phyloP scores from a whole-genome alignment of 352 stramenopile species.

The Bremia lactucae region DNA sequence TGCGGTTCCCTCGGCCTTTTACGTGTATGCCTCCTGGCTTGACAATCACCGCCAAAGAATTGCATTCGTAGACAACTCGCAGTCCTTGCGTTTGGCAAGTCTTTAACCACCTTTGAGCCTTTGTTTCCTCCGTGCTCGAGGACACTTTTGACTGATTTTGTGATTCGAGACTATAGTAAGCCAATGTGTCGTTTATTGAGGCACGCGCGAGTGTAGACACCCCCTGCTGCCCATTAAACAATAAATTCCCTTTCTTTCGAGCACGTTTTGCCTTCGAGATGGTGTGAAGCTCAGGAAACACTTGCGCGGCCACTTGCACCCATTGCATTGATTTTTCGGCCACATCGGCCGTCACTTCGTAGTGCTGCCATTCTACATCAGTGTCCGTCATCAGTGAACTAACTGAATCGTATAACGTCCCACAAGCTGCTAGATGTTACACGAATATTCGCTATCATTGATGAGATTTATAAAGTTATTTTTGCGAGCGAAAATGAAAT shows the following conservation, averaged over 20 bases:
- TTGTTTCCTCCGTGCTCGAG: not conserved
- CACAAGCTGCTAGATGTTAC: no score
- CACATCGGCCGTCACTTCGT: conserved; percentile 12
- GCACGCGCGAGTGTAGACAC: conserved; percentile 25
- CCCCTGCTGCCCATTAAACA: conserved; percentile 30
- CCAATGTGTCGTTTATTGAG: conserved; percentile 22
- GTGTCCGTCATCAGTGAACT: no score
- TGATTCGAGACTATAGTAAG: conserved; percentile 14
- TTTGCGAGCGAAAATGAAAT: no score
- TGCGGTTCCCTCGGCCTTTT: conserved; percentile 40
- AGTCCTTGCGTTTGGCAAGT: conserved; percentile 42
- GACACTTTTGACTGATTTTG: not conserved
- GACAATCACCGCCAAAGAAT: conserved; percentile 34
- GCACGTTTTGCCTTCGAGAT: conserved; percentile 61
- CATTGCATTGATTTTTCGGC: conserved; percentile 17
- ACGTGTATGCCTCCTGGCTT: conserved; percentile 57
- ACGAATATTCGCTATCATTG: no score
- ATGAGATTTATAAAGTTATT: no score
- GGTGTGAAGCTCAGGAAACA: conserved; percentile 32
- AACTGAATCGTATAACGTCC: no score
- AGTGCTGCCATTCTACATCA: conserved; percentile 9
- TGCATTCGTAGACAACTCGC: conserved; percentile 39
- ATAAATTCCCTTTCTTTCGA: conserved; percentile 24
- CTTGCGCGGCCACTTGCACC: conserved; percentile 42
- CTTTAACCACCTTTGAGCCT: conserved; percentile 17